Evolutionary conservation across 2,329 filamentous ascomycete species (phyloP).

Genomic region (Ceratocystis alfenasii): DNA sequence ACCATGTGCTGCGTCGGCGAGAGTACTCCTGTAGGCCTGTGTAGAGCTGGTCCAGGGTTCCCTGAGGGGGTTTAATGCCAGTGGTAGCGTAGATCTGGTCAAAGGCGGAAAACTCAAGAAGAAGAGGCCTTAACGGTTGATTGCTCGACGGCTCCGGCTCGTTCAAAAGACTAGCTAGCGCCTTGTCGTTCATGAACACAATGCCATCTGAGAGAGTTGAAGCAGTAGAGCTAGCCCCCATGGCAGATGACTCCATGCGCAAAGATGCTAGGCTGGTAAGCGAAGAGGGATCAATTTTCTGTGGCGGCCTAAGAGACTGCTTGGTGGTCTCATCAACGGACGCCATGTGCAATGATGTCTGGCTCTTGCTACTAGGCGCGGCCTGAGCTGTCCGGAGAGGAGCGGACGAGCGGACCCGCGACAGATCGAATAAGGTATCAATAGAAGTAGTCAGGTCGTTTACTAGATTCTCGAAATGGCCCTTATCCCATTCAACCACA

Average conservation of each 20-base stretch:
- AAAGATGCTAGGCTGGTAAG: constrained; percentile 35
- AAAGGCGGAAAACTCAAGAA: constrained; percentile 60
- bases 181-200: constrained; percentile 37
- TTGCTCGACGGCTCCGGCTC: neutral
- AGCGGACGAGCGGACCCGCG: constrained; percentile 47
- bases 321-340: constrained; percentile 35
- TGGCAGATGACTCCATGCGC: constrained; percentile 11
- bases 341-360: constrained; percentile 28
- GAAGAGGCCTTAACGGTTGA: constrained; percentile 34
- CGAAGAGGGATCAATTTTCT: constrained; percentile 44
- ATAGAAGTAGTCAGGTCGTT: constrained; percentile 65
- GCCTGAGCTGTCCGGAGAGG: constrained; percentile 23
- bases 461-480: constrained; percentile 62
- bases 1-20: constrained; percentile 39
- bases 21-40: constrained; percentile 37
- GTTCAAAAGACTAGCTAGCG: constrained; percentile 26
- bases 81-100: constrained; percentile 50
- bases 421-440: constrained; percentile 68
- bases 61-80: constrained; percentile 52
- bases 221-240: neutral
- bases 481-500: constrained; percentile 54
- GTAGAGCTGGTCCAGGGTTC: constrained; percentile 52
- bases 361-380: neutral
- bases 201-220: constrained; percentile 17
- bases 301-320: constrained; percentile 49